phyloP scores from a whole-genome alignment of 345 rosid genomes.

The Psidium friedrichsthalianum region DNA sequence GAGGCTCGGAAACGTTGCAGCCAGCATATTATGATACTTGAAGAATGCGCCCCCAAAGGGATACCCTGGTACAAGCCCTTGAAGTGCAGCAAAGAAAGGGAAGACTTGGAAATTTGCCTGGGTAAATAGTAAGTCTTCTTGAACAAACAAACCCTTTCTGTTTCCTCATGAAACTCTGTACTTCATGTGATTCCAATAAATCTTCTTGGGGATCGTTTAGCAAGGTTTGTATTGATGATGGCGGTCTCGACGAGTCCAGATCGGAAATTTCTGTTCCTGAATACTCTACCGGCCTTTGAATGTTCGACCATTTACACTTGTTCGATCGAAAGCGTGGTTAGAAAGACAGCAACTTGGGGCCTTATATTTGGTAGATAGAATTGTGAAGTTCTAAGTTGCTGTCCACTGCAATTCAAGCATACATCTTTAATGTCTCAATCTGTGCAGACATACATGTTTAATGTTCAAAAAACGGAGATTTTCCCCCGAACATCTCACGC shows the following conservation, averaged over 20 bases:
- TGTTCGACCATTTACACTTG: background rate
- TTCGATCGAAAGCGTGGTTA: background rate
- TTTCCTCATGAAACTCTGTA: background rate
- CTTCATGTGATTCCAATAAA: background rate
- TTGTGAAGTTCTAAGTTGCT: background rate
- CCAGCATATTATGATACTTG: too few species aligned
- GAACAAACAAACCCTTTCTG: background rate
- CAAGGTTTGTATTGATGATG: background rate
- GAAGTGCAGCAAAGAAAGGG: conserved; percentile 71
- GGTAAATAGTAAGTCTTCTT: conserved; percentile 49
- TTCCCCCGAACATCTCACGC: background rate
- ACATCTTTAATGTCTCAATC: background rate
- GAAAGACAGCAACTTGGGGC: background rate
- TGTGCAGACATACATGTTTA: background rate
- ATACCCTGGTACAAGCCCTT: conserved; percentile 62
- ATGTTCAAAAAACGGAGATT: background rate
- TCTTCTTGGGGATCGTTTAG: background rate
- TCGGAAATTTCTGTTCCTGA: background rate
- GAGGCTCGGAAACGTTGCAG: conserved; percentile 71
- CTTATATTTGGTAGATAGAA: background rate
- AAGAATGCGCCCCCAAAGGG: conserved; percentile 9
- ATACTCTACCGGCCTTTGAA: background rate
- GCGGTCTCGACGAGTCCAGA: background rate
- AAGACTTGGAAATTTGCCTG: conserved; percentile 67
- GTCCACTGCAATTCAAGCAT: background rate